Conservation (phyloP, 1,284 basidiomycete species). For the Sporisorium iseilematis-ciliati region DNA sequence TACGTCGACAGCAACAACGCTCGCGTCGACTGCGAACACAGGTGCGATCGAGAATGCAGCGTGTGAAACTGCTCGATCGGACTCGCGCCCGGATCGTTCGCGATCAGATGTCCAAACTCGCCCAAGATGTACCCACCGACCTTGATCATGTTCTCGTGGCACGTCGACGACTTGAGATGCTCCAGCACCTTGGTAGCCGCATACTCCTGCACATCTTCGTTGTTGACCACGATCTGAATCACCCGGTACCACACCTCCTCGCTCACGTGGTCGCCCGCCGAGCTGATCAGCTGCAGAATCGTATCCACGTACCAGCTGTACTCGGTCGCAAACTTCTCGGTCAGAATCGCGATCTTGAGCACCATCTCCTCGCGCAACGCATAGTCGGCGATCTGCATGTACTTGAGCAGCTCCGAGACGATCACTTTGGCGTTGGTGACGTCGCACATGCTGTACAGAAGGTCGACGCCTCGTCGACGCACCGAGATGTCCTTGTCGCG, state of each 20-base stretch:
- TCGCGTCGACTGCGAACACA: constrained; percentile 90
- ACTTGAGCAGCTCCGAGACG: constrained; percentile 92
- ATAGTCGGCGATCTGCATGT: constrained; percentile 93
- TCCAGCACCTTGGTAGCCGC: constrained; percentile 94
- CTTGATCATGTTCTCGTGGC: constrained; percentile 97
- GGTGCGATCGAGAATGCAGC: constrained; percentile 93
- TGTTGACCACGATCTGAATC: constrained; percentile 97
- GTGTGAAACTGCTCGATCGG: constrained; percentile 95
- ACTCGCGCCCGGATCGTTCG: constrained; percentile 91
- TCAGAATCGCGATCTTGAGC: constrained; percentile 96
- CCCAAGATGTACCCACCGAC: constrained; percentile 97
- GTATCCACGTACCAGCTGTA: constrained; percentile 71
- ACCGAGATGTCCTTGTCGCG: constrained; percentile 98
- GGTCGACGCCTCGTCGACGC: constrained; percentile 89
- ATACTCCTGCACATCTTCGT: constrained; percentile 89
- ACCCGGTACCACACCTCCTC: constrained; percentile 99
- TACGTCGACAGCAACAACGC: constrained; percentile 95
- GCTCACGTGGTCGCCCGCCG: constrained; percentile 97
- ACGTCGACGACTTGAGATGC: constrained; percentile 86
- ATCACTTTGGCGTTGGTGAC: constrained; percentile 92
- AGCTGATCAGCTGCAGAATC: constrained; percentile 89
- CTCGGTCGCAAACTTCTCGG: constrained; percentile 92
- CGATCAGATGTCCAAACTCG: constrained; percentile 92
- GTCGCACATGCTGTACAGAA: constrained; percentile 99
- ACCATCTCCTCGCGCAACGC: constrained; percentile 97